Evolutionary conservation across 2,329 filamentous ascomycete species (phyloP), one percentile per base, ranked within the genome.

Genomic region (Botrytis tulipae): DNA sequence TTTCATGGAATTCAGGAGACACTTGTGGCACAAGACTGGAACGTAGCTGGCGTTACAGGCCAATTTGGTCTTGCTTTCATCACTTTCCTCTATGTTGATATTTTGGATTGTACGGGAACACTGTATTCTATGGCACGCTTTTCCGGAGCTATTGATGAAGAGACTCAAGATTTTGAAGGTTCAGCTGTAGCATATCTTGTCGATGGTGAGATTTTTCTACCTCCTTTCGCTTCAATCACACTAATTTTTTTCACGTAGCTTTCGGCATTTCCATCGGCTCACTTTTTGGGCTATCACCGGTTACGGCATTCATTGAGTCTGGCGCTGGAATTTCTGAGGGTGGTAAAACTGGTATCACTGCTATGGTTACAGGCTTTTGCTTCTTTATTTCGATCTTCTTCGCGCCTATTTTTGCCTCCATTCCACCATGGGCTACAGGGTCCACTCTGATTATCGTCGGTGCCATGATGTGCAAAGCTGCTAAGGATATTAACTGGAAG

Each of bases 341-440:
- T 71, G 94, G 93, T 62, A 91, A 91, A 80, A 97, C 94, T 0
- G 94, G 94, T n/a, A 83, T 97, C n/a, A 95, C 93, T 0, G 90
- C 93, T 63, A 92, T 95, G 82, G 85, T 89, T 25, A 91, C 93
- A 0, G 94, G 94, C 14, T 70, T 97, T 67, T 94, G 92, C 83
- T 97, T 97, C 85, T 92, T 97, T 84, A 89, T 97, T 80, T 89
- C 92, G 72, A 88, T 97, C 75, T 97, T 97, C 86, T 97, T 97
- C 81, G 93, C 94, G 0, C 94, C 94, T 0, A 95, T 97, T 73
- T 97, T 97, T 80, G 93, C 94, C 14, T 95, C 92, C 0, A 96
- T 97, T 73, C 94, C 94, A 6, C 91, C 93, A 0, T 97, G 93
- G 93, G 94, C 94, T 3, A 97, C 94, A 0, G 94, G 94, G 66